Evolutionary conservation across 1,284 basidiomycete genomes (phyloP).

Genomic region (Apiotrichum montevideense): DNA sequence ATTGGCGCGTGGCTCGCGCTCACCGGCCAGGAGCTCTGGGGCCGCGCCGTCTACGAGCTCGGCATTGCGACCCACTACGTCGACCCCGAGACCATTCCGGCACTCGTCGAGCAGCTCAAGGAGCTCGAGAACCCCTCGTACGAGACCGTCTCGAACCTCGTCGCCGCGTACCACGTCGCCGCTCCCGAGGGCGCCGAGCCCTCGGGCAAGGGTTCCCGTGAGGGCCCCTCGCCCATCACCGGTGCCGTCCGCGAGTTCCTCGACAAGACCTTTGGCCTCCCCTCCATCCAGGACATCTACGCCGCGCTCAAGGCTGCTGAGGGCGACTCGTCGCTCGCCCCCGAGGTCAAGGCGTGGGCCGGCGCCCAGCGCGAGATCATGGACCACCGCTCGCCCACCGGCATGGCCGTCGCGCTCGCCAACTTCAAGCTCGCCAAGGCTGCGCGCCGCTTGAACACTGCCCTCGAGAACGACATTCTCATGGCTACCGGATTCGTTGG

Average conservation of each 20-base stretch:
- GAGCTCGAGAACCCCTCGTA: constrained; percentile 34
- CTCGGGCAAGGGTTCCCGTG: constrained; percentile 57
- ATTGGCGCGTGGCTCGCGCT: constrained; percentile 91
- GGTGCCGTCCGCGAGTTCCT: constrained; percentile 66
- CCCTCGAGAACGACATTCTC: constrained; percentile 58
- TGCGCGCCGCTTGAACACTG: constrained; percentile 57
- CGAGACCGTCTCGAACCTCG: constrained; percentile 23
- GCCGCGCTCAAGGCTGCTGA: constrained; percentile 52
- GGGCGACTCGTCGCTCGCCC: constrained; percentile 43
- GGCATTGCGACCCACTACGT: constrained; percentile 89
- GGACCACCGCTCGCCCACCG: constrained; percentile 74
- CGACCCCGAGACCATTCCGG: constrained; percentile 64
- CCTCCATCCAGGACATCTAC: constrained; percentile 66
- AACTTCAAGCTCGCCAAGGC: constrained; percentile 66
- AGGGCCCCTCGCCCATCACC: constrained; percentile 55
- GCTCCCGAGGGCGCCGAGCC: constrained; percentile 52
- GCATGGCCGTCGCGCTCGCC: constrained; percentile 74
- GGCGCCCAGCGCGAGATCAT: constrained; percentile 59
- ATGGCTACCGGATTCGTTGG: constrained; percentile 36
- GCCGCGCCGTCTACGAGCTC: constrained; percentile 75
- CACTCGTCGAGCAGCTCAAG: constrained; percentile 51
- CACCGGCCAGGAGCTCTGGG: constrained; percentile 67
- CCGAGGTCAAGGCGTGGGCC: constrained; percentile 66
- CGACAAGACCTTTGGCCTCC: constrained; percentile 67
- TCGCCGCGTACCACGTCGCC: constrained; percentile 21